Evolutionary conservation across 768 basidiomycete genomes (phyloP), one percentile per base, ranked within the genome.

Genomic region (Rhizopogon vinicolor): DNA sequence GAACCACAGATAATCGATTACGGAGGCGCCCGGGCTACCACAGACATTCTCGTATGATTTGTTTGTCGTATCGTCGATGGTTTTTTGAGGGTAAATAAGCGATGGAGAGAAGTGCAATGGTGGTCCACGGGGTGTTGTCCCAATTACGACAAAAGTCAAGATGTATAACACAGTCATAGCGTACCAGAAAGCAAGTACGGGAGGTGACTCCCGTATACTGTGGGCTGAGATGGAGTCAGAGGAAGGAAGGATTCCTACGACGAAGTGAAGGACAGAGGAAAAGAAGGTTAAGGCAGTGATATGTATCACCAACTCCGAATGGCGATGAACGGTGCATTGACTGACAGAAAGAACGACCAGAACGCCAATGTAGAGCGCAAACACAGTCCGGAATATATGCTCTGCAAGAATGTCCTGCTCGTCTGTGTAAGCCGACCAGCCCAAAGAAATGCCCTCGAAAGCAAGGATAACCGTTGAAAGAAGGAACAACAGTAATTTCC

Each of bases 1-100:
- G 70, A 97, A 97, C n/a, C 93, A 71, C 5, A 97, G 69, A 50
- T 75, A 59, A 41, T 51, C 52, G 61, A 65, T 71, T 19, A 79
- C 69, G 2, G 75, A 72, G 22, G 83, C 77, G 54, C 77, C 86
- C 78, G 63, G 55, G 37, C 55, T 33, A 42, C 87, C 88, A 48
- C 82, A 85, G 16, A 95, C 90, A 62, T 95, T 96, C 57, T 86
- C 79, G 40, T 78, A 70, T n/a, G 81, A 79, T n/a, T 68, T 68
- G 55, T 85, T 88, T 6, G 86, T 87, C 41, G 78, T 76, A 3
- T 75, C 66, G 53, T 77, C 73, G 37, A 89, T 74, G 0, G 76
- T 81, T 69, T 91, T 91, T 48, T 85, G 78, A 0, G 87, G 82
- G 65, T 93, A 94, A 37, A 95, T 85, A 10, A 72, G 71, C 54